Evolutionary conservation across 176 grass and related monocot genomes (phyloP), one percentile per base, ranked within the genome.

Genomic region (Tillandsia leiboldiana): DNA sequence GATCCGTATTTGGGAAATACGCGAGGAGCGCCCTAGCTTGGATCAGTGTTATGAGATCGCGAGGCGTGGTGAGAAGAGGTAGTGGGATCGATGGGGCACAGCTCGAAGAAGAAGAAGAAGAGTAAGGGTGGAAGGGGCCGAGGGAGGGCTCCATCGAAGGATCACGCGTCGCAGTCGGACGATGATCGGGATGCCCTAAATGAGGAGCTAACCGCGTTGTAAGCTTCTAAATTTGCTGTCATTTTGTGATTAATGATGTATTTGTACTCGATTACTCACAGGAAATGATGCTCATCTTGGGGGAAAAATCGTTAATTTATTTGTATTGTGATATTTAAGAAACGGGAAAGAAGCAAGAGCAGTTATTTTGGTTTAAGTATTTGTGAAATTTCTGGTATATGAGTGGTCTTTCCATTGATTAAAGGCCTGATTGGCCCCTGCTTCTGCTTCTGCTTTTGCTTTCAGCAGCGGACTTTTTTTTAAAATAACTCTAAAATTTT

Each of bases 121-220:
- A 73, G 72, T 75, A 80, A 78, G 59, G 84, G 89, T 47, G 81
- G 69, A 48, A 66, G 78, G 11, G 75, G 81, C 53, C 77, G 72
- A 49, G 82, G 66, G 9, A 67, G 89, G 74, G 81, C 81, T 70
- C 54, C 86, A 10, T 79, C 86, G 74, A 97, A 97, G 86, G 94
- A 92, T 75, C 78, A 81, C 73, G 78, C 81, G 28, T 79, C 77
- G 27, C 84, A 87, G 59, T 64, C 78, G 64, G 79, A 87, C 51
- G 86, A 81, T 53, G 81, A 97, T 79, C 73, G 87, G 70, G 53
- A 83, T 63, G 73, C 79, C 62, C 86, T 92, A 48, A 64, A 67
- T 13, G 93, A 97, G 26, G 93, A 97, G 79, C 61, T 90, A 58
- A 97, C 94, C 23, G 93, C 83, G n/a, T 73, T 97, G 94, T 97